Conservation (phyloP, 2,329 filamentous ascomycete species). For the Sporothrix inflata region DNA sequence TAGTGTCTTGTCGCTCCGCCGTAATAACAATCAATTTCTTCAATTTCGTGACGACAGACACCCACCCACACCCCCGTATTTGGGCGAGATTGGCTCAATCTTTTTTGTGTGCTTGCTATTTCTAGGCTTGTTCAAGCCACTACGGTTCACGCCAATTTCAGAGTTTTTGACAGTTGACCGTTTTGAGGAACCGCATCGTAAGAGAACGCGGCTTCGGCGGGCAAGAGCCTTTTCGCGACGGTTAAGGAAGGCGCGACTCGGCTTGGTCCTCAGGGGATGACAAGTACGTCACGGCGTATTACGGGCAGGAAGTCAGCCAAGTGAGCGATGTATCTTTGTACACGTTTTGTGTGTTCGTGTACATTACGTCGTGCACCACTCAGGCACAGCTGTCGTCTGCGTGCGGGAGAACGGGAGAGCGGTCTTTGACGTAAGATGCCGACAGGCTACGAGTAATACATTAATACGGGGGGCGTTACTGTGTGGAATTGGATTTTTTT, state of each 20-base stretch:
- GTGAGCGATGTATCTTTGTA: neutral
- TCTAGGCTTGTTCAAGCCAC: neutral
- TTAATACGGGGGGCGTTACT: neutral
- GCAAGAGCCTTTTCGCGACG: neutral
- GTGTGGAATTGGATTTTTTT: neutral
- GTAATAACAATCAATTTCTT: neutral
- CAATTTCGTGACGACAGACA: conserved; percentile 9
- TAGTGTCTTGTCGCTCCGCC: conserved; percentile 12
- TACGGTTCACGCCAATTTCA: neutral
- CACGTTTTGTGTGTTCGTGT: neutral
- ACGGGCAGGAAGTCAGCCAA: neutral
- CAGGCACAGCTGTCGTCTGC: neutral
- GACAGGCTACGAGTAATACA: neutral
- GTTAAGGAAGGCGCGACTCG: neutral
- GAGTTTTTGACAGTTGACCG: conserved; percentile 4
- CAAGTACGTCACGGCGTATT: neutral
- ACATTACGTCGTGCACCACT: neutral
- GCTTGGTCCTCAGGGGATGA: neutral
- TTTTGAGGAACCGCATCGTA: neutral
- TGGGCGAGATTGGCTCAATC: conserved; percentile 7
- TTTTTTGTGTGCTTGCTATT: neutral
- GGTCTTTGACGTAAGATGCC: conserved; percentile 3
- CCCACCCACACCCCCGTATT: neutral
- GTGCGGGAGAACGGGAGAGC: neutral
- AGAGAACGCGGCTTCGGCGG: neutral